A percentile compares a stretch with the other conserved stretches of the same genome.
phyloP scores from a whole-genome alignment of 306 rosid genomes.

The barrel medic (Medicago truncatula) region DNA sequence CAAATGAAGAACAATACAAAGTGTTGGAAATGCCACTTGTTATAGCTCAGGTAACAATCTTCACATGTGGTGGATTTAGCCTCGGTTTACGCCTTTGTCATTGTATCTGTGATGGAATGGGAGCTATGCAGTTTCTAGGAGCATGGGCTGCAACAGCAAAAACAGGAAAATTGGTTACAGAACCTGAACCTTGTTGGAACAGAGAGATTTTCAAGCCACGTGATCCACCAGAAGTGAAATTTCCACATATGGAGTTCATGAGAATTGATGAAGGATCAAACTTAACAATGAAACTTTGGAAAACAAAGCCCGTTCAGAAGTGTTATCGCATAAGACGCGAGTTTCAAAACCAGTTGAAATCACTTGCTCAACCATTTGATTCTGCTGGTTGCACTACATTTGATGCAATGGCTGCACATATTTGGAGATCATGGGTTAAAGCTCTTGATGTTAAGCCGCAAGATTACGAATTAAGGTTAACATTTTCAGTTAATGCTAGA shows the following conservation, averaged over 20 bases:
- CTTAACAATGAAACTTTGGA: constrained; percentile 64
- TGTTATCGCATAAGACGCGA: constrained; percentile 74
- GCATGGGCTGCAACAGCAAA: constrained; percentile 87
- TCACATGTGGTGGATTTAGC: constrained; percentile 86
- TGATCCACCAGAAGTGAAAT: constrained; percentile 63
- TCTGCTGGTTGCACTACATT: constrained; percentile 64
- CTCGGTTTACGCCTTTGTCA: constrained; percentile 95
- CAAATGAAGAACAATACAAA: constrained; percentile 77
- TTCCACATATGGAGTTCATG: constrained; percentile 84
- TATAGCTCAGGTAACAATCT: constrained; percentile 78
- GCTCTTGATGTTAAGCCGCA: constrained; percentile 81
- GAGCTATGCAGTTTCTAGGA: constrained; percentile 86
- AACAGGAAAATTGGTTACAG: constrained; percentile 51
- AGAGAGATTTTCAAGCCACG: constrained; percentile 71
- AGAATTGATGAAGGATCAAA: constrained; percentile 78
- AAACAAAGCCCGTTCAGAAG: constrained; percentile 70
- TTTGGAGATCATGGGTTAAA: constrained; percentile 93
- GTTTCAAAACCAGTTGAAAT: constrained; percentile 65
- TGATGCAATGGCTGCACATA: constrained; percentile 87
- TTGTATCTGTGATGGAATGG: constrained; percentile 90
- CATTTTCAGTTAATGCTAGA: constrained; percentile 80
- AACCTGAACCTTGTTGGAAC: constrained; percentile 79
- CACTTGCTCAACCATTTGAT: constrained; percentile 56
- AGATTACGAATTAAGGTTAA: constrained; percentile 69
- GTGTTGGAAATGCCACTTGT: constrained; percentile 91